phyloP scores from a whole-genome alignment of 306 rosid species.

The Rosa rugosa region DNA sequence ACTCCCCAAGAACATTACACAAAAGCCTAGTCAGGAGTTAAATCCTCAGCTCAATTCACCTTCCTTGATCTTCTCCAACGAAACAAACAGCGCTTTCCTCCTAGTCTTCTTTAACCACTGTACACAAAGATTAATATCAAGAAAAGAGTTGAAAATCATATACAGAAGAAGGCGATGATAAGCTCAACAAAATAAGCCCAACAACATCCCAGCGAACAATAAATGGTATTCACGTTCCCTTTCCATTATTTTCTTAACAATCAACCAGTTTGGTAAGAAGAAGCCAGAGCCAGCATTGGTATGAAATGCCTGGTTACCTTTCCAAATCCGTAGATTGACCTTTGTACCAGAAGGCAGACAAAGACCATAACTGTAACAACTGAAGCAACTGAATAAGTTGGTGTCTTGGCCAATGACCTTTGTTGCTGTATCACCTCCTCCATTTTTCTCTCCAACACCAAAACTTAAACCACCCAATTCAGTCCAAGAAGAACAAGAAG shows the following conservation, averaged over 20 bases:
- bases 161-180: not conserved
- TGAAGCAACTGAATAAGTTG: constrained; percentile 93
- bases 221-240: not conserved
- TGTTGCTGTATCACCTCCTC: constrained; percentile 41
- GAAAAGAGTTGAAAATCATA: not conserved
- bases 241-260: not conserved
- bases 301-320: constrained; percentile 40
- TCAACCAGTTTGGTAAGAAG: not conserved
- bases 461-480: not conserved
- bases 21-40: not conserved
- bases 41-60: constrained; percentile 37
- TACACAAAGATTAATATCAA: constrained; percentile 13
- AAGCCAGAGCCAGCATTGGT: not conserved
- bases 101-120: constrained; percentile 91
- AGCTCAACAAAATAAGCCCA: too few species aligned
- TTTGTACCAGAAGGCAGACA: constrained; percentile 72
- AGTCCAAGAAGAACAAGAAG: not conserved
- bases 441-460: constrained; percentile 22
- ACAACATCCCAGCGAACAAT: too few species aligned
- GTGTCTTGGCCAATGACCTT: constrained; percentile 89
- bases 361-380: constrained; percentile 88
- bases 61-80: constrained; percentile 93
- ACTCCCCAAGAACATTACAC: not conserved
- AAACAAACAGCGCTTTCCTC: constrained; percentile 85
- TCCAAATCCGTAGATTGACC: constrained; percentile 79